Evolutionary conservation across 345 rosid genomes (phyloP), one percentile per base, ranked within the genome.

Genomic region (Sonneratia alba): DNA sequence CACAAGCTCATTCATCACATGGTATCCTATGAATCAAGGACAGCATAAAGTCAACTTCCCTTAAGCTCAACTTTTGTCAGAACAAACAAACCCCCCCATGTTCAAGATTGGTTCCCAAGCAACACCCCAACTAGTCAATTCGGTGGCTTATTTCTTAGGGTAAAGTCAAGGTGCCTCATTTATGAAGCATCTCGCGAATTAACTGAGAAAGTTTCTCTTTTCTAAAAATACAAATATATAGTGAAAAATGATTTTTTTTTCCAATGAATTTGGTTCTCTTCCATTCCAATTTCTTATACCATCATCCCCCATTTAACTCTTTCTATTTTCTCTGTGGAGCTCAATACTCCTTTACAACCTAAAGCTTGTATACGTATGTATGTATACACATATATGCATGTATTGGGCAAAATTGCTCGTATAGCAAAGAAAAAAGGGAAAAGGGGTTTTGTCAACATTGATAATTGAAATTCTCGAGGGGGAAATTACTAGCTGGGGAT

Each of bases 121-220:
- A 40, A 24, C 71, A n/a, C 55, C 36, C 36, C 55, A 67, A 67
- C 70, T 42, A 45, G 70, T 67, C 64, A 53, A 70, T 6, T 1
- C 24, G 14, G 56, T 38, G 32, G 51, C 47, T 71, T 32, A 7
- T 55, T 69, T 47, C 38, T 69, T 69, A 9, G 53, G 36, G 32
- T 53, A 45, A 74, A 55, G 76, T 68, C 76, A 74, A 47, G 55
- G n/a, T 66, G 70, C 22, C 84, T 82, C 80, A 74, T 78, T 75
- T 75, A 77, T 66, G 83, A 79, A 88, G 81, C 83, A 72, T 89
- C 95, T 79, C 75, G 84, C 68, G 79, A 73, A 24, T 81, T 53
- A 68, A 77, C 32, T 65, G 34, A 65, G 3, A 27, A 65, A 65
- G 13, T 57, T 57, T 3, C 57, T 27, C 32, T 27, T 27, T 27